Base-by-base conservation (phyloP, 495 filamentous ascomycete species). In the Amniculicola lignicola region DNA sequence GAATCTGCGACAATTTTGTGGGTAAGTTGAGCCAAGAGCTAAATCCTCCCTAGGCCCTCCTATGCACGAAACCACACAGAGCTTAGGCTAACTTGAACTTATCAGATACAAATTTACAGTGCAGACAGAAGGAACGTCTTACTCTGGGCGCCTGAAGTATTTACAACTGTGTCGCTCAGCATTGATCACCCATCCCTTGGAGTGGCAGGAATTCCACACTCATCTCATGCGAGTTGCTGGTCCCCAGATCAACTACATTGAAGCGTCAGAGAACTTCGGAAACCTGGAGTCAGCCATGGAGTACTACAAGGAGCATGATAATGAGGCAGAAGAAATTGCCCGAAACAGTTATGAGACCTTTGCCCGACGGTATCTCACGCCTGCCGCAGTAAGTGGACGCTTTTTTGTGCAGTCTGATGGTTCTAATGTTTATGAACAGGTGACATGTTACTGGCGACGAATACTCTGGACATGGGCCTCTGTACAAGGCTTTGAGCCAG, bases 71-170 rank as follows among this genome's bases (percentile, higher is more conserved):
- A n/a, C n/a, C n/a, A 40, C 19, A 5, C 12, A 5, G 15, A 5
- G 5, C 11, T 5, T 5, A 40, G 5, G 12, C 11, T 16, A 7
- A 40, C 5, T 16, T 40, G 6, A 44, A 9, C 10, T 12, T n/a
- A 14, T 21, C 23, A 51, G 48, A 19, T 57, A 57, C 27, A 57
- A 57, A 40, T 79, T 78, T 61, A 66, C 79, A 12, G 61, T 84
- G 18, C 78, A 83, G 59, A 81, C 80, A n/a, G 82, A 85, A 69
- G 80, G 80, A 1, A 69, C 82, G 19, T 76, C 80, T 7, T 83
- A 83, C 62, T 78, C 75, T 36, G 81, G 78, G 3, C 69, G 77
- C 29, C 74, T 81, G 46, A 77, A 77, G 58, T 79, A 73, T 66
- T 72, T 77, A 54, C 75, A 77, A 67, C 70, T 77, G 42, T 81